Percentiles rank a stretch among this genome's conserved stretches.
phyloP scores from a whole-genome alignment of 352 stramenopile genomes.

The Aphanomyces euteiches region DNA sequence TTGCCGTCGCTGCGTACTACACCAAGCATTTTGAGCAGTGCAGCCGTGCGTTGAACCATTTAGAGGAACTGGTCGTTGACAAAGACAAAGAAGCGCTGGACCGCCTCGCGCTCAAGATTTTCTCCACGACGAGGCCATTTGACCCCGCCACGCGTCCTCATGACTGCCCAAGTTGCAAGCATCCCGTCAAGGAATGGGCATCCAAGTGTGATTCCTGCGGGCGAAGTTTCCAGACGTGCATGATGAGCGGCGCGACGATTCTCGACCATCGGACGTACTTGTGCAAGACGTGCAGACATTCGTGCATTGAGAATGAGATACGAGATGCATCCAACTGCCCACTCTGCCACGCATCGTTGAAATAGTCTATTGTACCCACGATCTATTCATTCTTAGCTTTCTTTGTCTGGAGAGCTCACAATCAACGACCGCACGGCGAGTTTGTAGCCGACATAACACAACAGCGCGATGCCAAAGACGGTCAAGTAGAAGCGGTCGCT shows the following conservation, averaged over 20 bases:
- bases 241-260: conserved; percentile 74
- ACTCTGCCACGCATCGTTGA: conserved; percentile 77
- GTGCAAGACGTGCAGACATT: conserved; percentile 86
- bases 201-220: conserved; percentile 78
- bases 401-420: not conserved
- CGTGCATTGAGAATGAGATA: conserved; percentile 82
- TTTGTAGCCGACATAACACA: conserved; percentile 20
- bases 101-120: conserved; percentile 82
- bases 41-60: conserved; percentile 89
- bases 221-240: conserved; percentile 63
- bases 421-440: conserved; percentile 3
- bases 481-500: not conserved
- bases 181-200: conserved; percentile 83
- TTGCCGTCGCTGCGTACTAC: conserved; percentile 90
- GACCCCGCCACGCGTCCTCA: conserved; percentile 76
- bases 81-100: conserved; percentile 61
- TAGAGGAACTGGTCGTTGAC: conserved; percentile 62
- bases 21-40: conserved; percentile 89
- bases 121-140: conserved; percentile 63
- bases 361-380: conserved; percentile 12
- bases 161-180: conserved; percentile 76
- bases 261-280: conserved; percentile 65
- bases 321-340: conserved; percentile 79
- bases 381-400: conserved; percentile 1
- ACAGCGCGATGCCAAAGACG: conserved; percentile 6